A percentile compares a stretch with the other conserved stretches of the same genome.
These are phyloP conservation scores for Neurospora sp. DNA, from an alignment of 495 filamentous ascomycete species.

Conservation along the genomic window DNA sequence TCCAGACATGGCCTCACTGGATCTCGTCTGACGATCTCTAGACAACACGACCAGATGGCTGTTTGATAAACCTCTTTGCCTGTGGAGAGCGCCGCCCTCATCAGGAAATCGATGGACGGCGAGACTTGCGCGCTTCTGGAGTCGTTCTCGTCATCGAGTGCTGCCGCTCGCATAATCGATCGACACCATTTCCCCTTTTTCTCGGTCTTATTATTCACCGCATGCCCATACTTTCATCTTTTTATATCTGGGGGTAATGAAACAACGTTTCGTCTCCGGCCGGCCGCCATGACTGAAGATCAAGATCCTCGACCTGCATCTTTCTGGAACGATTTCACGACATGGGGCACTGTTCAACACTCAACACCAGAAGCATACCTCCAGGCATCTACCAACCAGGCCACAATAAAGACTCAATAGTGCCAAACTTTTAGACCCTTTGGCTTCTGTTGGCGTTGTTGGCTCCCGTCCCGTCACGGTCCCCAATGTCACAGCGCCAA, in stretches of 20 bases:
- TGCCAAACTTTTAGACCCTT: neutral
- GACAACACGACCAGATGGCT: neutral
- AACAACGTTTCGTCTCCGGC: neutral
- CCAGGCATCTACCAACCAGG: neutral
- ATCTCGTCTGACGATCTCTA: conserved; percentile 6
- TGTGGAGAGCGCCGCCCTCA: neutral
- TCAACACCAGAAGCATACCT: neutral
- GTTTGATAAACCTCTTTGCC: neutral
- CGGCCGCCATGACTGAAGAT: neutral
- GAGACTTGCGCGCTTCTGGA: neutral
- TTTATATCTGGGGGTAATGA: neutral
- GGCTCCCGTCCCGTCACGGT: neutral
- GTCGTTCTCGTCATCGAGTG: neutral
- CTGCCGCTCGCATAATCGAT: neutral
- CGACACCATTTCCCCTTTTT: neutral
- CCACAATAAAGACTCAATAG: neutral
- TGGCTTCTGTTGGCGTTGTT: neutral
- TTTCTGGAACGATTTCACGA: neutral
- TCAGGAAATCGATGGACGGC: neutral
- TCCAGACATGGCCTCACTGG: neutral
- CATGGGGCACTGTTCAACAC: neutral
- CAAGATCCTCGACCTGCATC: neutral
- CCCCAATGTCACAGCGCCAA: neutral
- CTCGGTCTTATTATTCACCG: neutral
- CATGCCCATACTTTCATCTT: neutral